Evolutionary conservation across 169 alveolate genomes (phyloP).

Genomic region (Theileria equi): DNA sequence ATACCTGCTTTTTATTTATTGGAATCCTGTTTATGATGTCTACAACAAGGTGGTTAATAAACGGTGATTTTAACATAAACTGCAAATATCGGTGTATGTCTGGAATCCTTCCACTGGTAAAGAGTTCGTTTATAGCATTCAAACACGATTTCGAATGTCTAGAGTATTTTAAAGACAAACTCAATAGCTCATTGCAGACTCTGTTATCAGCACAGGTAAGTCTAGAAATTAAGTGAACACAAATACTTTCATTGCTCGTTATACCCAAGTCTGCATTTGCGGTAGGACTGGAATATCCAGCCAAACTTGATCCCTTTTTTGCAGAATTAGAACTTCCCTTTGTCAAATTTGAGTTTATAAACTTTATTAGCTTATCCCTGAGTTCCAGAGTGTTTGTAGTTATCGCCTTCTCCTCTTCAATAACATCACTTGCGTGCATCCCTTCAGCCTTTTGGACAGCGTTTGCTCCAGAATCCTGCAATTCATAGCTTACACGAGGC

Average conservation of each 20-base stretch:
- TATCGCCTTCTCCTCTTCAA: constrained; percentile 17
- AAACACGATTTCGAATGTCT: constrained; percentile 27
- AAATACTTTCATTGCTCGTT: constrained; percentile 12
- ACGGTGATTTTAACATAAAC: constrained; percentile 11
- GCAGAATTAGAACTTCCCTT: no score
- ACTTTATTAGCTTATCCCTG: constrained; percentile 1
- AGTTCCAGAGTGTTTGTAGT: constrained; percentile 2
- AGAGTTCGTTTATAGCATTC: constrained; percentile 15
- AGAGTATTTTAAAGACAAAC: constrained; percentile 44
- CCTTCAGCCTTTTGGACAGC: constrained; percentile 10
- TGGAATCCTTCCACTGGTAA: constrained; percentile 20
- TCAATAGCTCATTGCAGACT: constrained; percentile 11
- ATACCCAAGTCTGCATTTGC: no score
- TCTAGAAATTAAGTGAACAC: constrained; percentile 42
- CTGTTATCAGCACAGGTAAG: constrained; percentile 39
- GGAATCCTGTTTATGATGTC: constrained; percentile 30
- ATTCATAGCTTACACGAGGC: constrained; percentile 54
- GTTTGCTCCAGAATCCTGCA: constrained; percentile 18
- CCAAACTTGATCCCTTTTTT: no score
- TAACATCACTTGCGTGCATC: constrained; percentile 2
- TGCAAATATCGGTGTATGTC: constrained; percentile 34
- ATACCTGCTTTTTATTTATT: constrained; percentile 34
- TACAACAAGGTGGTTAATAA: constrained; percentile 14
- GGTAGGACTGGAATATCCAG: no score
- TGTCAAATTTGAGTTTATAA: not conserved